Base-by-base conservation (phyloP, 352 stramenopile species). In the Globisporangium abappressorium region DNA sequence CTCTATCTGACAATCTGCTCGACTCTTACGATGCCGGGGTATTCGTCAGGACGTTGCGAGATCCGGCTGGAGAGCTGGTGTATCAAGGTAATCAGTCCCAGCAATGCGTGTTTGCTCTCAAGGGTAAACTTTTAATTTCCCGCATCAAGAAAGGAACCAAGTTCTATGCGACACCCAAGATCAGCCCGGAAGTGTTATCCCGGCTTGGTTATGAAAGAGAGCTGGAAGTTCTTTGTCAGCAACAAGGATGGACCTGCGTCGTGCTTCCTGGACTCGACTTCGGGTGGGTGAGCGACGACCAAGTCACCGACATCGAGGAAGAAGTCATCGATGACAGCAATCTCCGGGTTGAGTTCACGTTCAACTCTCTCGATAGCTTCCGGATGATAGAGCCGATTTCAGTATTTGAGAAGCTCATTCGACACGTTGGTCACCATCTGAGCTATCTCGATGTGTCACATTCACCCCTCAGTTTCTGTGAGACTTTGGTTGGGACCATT, bases 1-100 rank as follows among this genome's bases (percentile, higher is more conserved):
- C 12, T 8, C 11, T 41, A 5, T 41, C 34, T 9, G 5, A 12
- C 34, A 41, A 41, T 41, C 34, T 12, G 0, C 9, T 41, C 8
- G 34, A 12, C 1, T 2, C 34, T 9, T 12, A 11, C 34, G 34
- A 41, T 41, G 34, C 11, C 34, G 0, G 8, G 4, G 34, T 11
- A 9, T 41, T 41, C 8, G 9, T 12, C 9, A 12, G 8, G 34
- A 41, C 8, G 33, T 14, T 64, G 9, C 5, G 26, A 22, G 38
- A 56, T 57, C 61, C 61, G 7, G 61, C 8, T 26, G 24, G n/a
- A 12, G 61, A 66, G 24, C 47, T 66, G 24, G 30, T 66, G 46
- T 33, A 38, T 36, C 12, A 9, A 3, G 57, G 24, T 2, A 36
- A 12, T 20, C 12, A 2, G 36, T 57, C 51, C 20, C 24, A n/a